Percentiles rank a stretch among this genome's conserved stretches.
phyloP scores from a whole-genome alignment of 495 filamentous ascomycete genomes.

The Trichoderma reesei region DNA sequence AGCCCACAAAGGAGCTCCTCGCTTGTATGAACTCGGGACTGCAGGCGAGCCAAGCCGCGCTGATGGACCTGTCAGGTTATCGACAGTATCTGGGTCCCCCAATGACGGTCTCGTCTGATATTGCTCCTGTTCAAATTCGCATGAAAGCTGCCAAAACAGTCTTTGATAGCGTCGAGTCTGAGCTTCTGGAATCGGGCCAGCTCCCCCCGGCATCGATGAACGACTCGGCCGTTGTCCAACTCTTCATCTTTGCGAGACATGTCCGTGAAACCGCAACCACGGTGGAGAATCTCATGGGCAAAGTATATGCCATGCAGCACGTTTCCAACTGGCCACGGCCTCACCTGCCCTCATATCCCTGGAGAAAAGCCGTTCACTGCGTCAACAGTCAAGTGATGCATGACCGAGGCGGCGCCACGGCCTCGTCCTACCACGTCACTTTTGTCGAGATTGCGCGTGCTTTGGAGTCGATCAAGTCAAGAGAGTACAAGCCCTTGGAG shows the following conservation, averaged over 20 bases:
- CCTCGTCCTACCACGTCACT: conserved; percentile 17
- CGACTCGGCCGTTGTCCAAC: conserved; percentile 34
- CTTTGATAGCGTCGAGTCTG: conserved; percentile 30
- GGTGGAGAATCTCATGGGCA: conserved; percentile 33
- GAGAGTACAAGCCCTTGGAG: conserved; percentile 31
- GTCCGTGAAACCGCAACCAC: conserved; percentile 42
- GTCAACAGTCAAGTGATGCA: conserved; percentile 47
- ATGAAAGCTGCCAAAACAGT: conserved; percentile 17
- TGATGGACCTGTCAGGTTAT: conserved; percentile 42
- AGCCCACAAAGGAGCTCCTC: conserved; percentile 37
- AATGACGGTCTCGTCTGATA: conserved; percentile 23
- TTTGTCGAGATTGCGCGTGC: conserved; percentile 25
- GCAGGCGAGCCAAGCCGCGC: conserved; percentile 31
- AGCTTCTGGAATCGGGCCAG: conserved; percentile 19
- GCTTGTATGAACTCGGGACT: conserved; percentile 33
- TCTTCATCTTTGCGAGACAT: conserved; percentile 47
- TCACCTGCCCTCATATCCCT: conserved; percentile 42
- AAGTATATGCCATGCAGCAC: conserved; percentile 38
- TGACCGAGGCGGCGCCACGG: conserved; percentile 48
- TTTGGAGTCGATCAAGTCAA: conserved; percentile 38
- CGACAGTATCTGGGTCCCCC: conserved; percentile 26
- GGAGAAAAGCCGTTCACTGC: conserved; percentile 40
- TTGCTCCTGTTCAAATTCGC: conserved; percentile 26
- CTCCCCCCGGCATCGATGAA: conserved; percentile 14
- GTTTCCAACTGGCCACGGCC: conserved; percentile 25